A percentile compares a stretch with the other conserved stretches of the same genome.
phyloP scores from a whole-genome alignment of 441 rosid genomes.

The Erodium chrysanthum region DNA sequence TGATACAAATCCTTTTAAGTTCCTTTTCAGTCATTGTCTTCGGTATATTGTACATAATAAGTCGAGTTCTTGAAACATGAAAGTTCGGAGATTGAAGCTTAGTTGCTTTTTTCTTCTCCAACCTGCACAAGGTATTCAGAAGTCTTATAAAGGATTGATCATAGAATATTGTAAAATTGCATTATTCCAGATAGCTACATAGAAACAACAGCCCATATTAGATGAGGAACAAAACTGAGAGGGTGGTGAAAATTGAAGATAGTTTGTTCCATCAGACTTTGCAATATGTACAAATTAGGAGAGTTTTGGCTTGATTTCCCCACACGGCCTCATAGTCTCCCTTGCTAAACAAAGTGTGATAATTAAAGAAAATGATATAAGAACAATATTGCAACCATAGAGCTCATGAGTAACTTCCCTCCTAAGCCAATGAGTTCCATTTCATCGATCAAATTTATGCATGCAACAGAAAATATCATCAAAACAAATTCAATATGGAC shows the following conservation, averaged over 20 bases:
- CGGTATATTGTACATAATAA: slow-evolving; percentile 69
- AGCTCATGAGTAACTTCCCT: background rate
- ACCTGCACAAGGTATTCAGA: slow-evolving; percentile 32
- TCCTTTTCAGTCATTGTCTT: slow-evolving; percentile 58
- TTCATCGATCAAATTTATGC: background rate
- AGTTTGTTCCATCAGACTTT: background rate
- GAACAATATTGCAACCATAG: background rate
- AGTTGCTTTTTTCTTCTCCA: slow-evolving; percentile 67
- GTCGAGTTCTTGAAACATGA: slow-evolving; percentile 74
- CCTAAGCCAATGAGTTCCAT: background rate
- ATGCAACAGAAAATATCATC: background rate
- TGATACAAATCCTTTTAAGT: slow-evolving; percentile 53
- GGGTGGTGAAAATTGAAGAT: too few relatives aligned
- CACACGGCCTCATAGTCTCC: too few relatives aligned
- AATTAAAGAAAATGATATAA: background rate
- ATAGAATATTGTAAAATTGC: background rate
- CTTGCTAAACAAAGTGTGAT: too few relatives aligned
- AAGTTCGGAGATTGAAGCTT: slow-evolving; percentile 90
- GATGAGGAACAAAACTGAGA: too few relatives aligned
- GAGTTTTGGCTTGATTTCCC: background rate
- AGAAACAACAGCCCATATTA: background rate
- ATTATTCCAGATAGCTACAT: background rate
- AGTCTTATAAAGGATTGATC: too few relatives aligned
- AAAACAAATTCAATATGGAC: background rate
- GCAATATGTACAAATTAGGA: background rate